A percentile compares a stretch with the other conserved stretches of the same genome.
Conservation (phyloP, 768 basidiomycete genomes). For the Hericium erinaceus region DNA sequence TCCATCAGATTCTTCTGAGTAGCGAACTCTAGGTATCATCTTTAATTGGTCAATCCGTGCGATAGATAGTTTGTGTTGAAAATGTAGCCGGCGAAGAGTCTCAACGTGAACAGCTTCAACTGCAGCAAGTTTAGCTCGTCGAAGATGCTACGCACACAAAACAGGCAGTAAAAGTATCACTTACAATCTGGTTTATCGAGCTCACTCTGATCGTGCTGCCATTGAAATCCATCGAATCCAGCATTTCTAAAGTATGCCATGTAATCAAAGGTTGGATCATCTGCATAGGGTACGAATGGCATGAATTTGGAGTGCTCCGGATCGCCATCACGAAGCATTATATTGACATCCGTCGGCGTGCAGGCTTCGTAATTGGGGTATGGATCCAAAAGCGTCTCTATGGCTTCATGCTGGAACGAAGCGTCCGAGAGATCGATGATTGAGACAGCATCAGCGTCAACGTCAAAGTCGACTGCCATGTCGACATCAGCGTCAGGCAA, state of each 20-base stretch:
- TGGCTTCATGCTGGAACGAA: no score
- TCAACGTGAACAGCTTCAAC: slow-evolving; percentile 41
- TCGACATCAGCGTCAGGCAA: no score
- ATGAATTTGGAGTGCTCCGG: slow-evolving; percentile 37
- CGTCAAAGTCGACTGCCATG: no score
- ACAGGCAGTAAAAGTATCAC: slow-evolving; percentile 6
- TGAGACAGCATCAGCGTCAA: no score
- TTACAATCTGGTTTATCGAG: slow-evolving; percentile 30
- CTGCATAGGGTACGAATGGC: slow-evolving; percentile 53
- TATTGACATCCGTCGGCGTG: slow-evolving; percentile 36
- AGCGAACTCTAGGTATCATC: slow-evolving; percentile 30
- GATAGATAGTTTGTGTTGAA: slow-evolving; percentile 27
- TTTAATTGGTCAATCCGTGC: slow-evolving; percentile 39
- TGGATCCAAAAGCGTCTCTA: not conserved
- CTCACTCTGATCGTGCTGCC: slow-evolving; percentile 29
- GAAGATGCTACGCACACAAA: no score
- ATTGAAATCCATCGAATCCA: slow-evolving; percentile 42
- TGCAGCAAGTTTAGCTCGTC: slow-evolving; percentile 5
- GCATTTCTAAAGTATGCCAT: slow-evolving; percentile 32
- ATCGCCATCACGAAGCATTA: slow-evolving; percentile 21
- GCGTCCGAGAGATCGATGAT: no score
- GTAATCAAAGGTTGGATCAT: slow-evolving; percentile 46
- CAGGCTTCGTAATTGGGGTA: slow-evolving; percentile 47
- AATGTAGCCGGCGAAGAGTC: slow-evolving; percentile 33
- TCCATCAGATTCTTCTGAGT: not conserved